These are phyloP conservation scores for Termitomyces eurrhizus DNA, from an alignment of 768 basidiomycete species.

Conservation along the genomic window DNA sequence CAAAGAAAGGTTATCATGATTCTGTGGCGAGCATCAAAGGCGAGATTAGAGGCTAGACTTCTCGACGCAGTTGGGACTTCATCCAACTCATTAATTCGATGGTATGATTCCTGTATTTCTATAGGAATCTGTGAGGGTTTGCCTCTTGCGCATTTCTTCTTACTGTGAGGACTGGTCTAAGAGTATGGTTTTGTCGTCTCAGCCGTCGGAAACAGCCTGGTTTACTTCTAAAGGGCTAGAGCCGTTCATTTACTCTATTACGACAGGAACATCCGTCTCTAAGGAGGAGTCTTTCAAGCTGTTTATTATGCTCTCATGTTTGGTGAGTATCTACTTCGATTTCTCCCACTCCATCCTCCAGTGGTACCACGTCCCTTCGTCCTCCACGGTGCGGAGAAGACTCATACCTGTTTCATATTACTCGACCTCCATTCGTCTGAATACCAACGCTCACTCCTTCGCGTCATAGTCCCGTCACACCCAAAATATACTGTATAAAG, in stretches of 20 bases:
- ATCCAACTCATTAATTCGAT: not conserved
- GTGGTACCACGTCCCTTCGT: not conserved
- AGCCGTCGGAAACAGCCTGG: not conserved
- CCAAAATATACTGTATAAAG: not conserved
- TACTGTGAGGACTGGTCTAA: not conserved
- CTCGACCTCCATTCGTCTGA: conserved; percentile 6
- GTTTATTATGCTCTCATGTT: not conserved
- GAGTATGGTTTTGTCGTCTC: not conserved
- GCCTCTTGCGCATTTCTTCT: not conserved
- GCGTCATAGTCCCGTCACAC: not conserved
- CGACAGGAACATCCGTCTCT: conserved; percentile 1
- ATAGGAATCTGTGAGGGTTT: not conserved
- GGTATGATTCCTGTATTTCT: not conserved
- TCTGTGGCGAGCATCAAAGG: conserved; percentile 43
- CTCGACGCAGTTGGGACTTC: not conserved
- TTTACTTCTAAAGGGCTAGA: not conserved
- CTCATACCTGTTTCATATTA: not conserved
- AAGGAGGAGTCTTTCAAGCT: not conserved
- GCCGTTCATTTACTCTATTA: not conserved
- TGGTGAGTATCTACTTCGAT: not conserved
- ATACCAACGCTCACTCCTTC: conserved; percentile 1
- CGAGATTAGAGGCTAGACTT: conserved; percentile 8
- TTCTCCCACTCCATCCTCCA: not conserved
- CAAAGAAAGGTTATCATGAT: conserved; percentile 43
- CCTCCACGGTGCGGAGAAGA: not conserved